Percentiles rank a stretch among this genome's conserved stretches.
These are phyloP conservation scores for Cutaneotrichosporon daszewskae DNA, from an alignment of 1,284 basidiomycete species.

Conservation along the genomic window DNA sequence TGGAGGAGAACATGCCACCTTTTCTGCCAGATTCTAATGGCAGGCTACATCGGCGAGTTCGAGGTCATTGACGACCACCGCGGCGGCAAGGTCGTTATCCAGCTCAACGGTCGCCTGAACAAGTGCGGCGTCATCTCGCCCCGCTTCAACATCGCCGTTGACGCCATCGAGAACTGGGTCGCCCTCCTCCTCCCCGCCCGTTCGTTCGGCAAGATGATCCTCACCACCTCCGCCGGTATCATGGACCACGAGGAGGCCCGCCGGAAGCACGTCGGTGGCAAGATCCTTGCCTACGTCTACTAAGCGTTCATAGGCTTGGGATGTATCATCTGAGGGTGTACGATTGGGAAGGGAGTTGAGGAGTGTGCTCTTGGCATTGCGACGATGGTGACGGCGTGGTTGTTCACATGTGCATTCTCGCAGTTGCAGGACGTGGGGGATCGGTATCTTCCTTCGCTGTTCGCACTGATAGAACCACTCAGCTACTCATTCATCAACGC, in stretches of 20 bases:
- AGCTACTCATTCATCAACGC: no score
- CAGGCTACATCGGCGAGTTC: constrained; percentile 98
- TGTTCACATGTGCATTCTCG: no score
- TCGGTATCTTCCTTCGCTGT: no score
- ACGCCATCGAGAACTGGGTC: constrained; percentile 64
- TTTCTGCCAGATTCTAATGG: not conserved
- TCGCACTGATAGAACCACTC: no score
- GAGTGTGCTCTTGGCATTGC: no score
- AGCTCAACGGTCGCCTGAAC: constrained; percentile 97
- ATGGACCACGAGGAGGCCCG: constrained; percentile 99
- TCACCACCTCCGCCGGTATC: constrained; percentile 94
- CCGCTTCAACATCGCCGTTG: constrained; percentile 92
- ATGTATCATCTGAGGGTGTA: constrained; percentile 10
- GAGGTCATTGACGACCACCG: constrained; percentile 99
- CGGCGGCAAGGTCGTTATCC: constrained; percentile 95
- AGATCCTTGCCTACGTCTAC: constrained; percentile 52
- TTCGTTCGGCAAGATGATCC: constrained; percentile 94
- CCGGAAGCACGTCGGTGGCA: constrained; percentile 76
- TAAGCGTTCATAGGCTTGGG: constrained; percentile 27
- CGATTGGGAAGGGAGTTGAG: not conserved
- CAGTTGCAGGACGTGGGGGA: no score
- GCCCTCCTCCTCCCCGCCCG: constrained; percentile 87
- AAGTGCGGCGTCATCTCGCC: constrained; percentile 99
- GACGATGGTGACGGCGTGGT: no score
- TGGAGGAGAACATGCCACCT: constrained; percentile 34